Percentiles rank a stretch among this genome's conserved stretches.
phyloP scores from a whole-genome alignment of 345 rosid genomes.

The Brassica carinata region DNA sequence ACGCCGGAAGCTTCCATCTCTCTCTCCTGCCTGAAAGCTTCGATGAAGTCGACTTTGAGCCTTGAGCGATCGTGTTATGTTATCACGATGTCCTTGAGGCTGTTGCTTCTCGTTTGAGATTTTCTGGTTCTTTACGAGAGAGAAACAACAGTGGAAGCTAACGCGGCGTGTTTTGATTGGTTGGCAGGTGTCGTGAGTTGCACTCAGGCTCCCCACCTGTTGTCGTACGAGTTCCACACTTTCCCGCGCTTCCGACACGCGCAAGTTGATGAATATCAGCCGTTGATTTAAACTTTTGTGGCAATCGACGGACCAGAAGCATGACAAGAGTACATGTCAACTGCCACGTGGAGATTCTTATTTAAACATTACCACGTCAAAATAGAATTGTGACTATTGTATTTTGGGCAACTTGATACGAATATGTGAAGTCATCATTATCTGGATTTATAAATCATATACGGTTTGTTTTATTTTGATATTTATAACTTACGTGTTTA shows the following conservation, averaged over 20 bases:
- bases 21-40: not conserved
- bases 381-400: not conserved
- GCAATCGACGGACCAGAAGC: not conserved
- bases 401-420: not conserved
- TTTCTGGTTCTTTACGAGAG: conserved; percentile 16
- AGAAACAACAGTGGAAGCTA: conserved; percentile 16
- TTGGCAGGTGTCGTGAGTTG: conserved; percentile 27
- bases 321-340: conserved; percentile 18
- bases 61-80: conserved; percentile 20
- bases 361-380: conserved; percentile 12
- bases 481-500: not conserved
- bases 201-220: conserved; percentile 27
- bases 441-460: not conserved
- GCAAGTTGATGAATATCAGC: not conserved
- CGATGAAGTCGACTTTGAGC: conserved; percentile 7
- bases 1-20: conserved; percentile 40
- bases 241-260: conserved; percentile 33
- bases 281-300: not conserved
- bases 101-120: conserved; percentile 15
- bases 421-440: not conserved
- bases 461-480: not conserved
- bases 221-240: conserved; percentile 45
- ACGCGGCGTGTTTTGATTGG: conserved; percentile 38
- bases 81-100: conserved; percentile 11
- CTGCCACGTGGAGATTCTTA: conserved; percentile 14